A percentile compares a stretch with the other conserved stretches of the same genome.
Conservation (phyloP, 108 stramenopile species). For the Skeletonema potamos region DNA sequence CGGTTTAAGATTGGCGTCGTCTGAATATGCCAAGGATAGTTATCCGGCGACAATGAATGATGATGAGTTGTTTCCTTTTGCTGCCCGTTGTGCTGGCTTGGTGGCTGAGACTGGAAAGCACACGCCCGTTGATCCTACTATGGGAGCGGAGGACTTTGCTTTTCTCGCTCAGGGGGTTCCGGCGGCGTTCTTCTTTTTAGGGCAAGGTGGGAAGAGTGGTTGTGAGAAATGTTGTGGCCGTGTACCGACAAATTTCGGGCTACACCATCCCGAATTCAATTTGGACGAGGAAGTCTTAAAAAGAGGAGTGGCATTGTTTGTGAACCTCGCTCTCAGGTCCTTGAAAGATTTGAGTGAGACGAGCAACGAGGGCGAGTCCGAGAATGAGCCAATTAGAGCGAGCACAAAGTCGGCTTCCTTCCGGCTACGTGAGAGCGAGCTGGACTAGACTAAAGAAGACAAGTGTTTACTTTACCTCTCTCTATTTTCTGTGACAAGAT, state of each 20-base stretch:
- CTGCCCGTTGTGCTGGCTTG: slow-evolving; percentile 70
- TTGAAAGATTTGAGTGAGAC: slow-evolving; percentile 31
- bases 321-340: slow-evolving; percentile 76
- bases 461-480: too few relatives aligned
- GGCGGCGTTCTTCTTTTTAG: slow-evolving; percentile 76
- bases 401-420: background rate
- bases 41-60: slow-evolving; percentile 92
- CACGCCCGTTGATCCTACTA: slow-evolving; percentile 72
- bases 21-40: slow-evolving; percentile 62
- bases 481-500: too few relatives aligned
- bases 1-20: slow-evolving; percentile 71
- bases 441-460: background rate
- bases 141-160: slow-evolving; percentile 94
- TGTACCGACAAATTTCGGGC: slow-evolving; percentile 64
- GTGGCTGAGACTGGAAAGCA: slow-evolving; percentile 51
- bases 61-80: slow-evolving; percentile 59
- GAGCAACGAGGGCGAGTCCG: background rate
- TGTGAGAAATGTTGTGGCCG: background rate
- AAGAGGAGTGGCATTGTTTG: slow-evolving; percentile 78
- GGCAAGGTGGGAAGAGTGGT: slow-evolving; percentile 58
- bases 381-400: background rate
- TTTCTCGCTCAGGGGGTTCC: slow-evolving; percentile 83
- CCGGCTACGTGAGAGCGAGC: background rate
- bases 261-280: slow-evolving; percentile 87
- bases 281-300: slow-evolving; percentile 80